These are phyloP conservation scores for Rosa hybrid DNA, from an alignment of 331 rosid species.

Conservation along the genomic window DNA sequence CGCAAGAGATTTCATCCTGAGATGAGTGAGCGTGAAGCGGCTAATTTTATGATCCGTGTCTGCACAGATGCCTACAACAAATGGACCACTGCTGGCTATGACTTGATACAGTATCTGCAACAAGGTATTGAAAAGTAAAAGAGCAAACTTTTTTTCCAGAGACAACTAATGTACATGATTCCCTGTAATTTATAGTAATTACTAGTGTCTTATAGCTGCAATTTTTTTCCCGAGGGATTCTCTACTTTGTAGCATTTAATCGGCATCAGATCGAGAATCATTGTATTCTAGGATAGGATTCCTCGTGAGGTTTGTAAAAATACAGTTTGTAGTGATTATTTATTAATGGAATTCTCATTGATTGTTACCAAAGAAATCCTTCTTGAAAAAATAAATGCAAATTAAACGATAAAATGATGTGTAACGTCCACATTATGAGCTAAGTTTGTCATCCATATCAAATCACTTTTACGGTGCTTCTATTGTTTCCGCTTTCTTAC, in stretches of 20 bases:
- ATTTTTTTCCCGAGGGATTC: slow-evolving; percentile 40
- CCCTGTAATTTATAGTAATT: slow-evolving; percentile 39
- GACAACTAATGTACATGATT: slow-evolving; percentile 58
- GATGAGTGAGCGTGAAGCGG: slow-evolving; percentile 97
- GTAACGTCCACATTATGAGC: too few relatives aligned
- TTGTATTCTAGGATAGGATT: slow-evolving; percentile 38
- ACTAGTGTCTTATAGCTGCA: slow-evolving; percentile 28
- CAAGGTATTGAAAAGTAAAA: slow-evolving; percentile 89
- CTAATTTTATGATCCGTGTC: slow-evolving; percentile 88
- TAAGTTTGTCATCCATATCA: too few relatives aligned
- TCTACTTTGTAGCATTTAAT: slow-evolving; percentile 31
- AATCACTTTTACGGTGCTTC: too few relatives aligned
- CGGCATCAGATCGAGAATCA: slow-evolving; percentile 30
- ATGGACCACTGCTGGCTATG: slow-evolving; percentile 99
- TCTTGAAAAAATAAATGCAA: not conserved
- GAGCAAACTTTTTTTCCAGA: slow-evolving; percentile 14
- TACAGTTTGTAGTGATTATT: slow-evolving; percentile 26
- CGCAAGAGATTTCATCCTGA: slow-evolving; percentile 95
- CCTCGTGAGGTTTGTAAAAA: slow-evolving; percentile 55
- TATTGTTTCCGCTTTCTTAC: too few relatives aligned
- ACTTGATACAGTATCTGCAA: slow-evolving; percentile 89
- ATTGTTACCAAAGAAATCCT: not conserved
- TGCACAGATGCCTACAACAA: slow-evolving; percentile 95
- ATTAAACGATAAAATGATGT: too few relatives aligned
- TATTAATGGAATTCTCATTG: slow-evolving; percentile 21